Percentiles rank a stretch among this genome's conserved stretches.
Evolutionary conservation across 768 basidiomycete species (phyloP).

Genomic region (Boletus rex-veris): DNA sequence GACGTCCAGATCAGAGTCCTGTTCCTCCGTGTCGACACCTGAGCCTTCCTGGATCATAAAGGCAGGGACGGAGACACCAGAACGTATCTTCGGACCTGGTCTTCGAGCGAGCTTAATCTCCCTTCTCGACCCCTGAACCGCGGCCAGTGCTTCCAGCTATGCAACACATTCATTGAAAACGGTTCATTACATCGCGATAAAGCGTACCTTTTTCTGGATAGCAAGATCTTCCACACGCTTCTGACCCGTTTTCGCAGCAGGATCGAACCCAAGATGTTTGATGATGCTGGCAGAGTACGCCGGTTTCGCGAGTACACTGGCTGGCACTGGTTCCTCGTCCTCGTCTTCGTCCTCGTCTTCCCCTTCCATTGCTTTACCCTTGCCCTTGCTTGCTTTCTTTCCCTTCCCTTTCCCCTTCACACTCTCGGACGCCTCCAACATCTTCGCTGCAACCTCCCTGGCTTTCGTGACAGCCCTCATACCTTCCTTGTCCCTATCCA

Average conservation of each 20-base stretch:
- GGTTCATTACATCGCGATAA: not conserved
- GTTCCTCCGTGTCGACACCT: not conserved
- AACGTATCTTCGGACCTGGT: conserved; percentile 62
- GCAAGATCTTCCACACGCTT: conserved; percentile 38
- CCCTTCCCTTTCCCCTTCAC: conserved; percentile 16
- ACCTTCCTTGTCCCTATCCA: conserved; percentile 65
- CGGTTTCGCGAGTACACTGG: conserved; percentile 31
- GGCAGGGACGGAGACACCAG: conserved; percentile 46
- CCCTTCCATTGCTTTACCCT: conserved; percentile 5
- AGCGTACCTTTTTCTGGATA: conserved; percentile 56
- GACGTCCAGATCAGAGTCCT: conserved; percentile 13
- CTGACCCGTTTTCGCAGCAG: conserved; percentile 53
- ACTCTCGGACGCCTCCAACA: conserved; percentile 19
- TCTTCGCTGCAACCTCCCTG: conserved; percentile 42
- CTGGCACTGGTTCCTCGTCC: conserved; percentile 16
- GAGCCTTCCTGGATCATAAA: conserved; percentile 24
- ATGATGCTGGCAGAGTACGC: conserved; percentile 67
- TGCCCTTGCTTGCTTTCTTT: conserved; percentile 17
- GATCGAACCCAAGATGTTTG: conserved; percentile 77
- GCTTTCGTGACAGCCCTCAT: conserved; percentile 61
- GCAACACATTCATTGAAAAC: not conserved
- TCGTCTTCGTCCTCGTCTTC: conserved; percentile 12
- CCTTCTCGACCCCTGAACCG: conserved; percentile 47
- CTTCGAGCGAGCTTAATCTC: conserved; percentile 57
- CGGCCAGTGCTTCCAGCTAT: conserved; percentile 57